Base-by-base conservation (phyloP, 1,139 yeast species). In the Yamadazyma atmosphaerica region DNA sequence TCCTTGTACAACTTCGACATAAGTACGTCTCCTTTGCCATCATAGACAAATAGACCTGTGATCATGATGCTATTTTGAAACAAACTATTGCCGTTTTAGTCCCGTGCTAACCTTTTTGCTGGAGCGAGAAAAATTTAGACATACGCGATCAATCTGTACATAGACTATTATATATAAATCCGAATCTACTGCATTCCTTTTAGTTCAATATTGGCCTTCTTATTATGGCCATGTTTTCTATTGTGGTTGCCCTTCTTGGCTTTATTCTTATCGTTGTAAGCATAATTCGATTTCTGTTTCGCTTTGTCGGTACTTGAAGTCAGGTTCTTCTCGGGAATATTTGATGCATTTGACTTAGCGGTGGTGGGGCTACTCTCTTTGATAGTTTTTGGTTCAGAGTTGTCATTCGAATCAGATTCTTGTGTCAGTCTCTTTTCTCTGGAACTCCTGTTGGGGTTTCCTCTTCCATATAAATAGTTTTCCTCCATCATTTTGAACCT, bases 21-120 rank as follows among this genome's bases (percentile, higher is more conserved):
- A 36, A 92, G 68, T n/a, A 88, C 81, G 56, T 90, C 97, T 8
- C 97, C 98, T 44, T 84, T 80, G 41, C 76, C 73, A 51, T 86
- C 88, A 65, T 77, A 86, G 17, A 92, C 69, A 51, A 90, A 81
- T 16, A 90, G 59, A 0, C 90, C 96, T 33, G 86, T 77, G 45
- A 88, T 83, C 96, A 87, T 87, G 8, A n/a, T 27, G 18, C 12
- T 12, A 25, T 6, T 8, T 25, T 25, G 7, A 12, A 25, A 6
- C n/a, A n/a, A n/a, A n/a, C n/a, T n/a, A n/a, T n/a, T n/a, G n/a
- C n/a, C n/a, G n/a, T n/a, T n/a, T n/a, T n/a, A n/a, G n/a, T n/a
- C n/a, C n/a, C n/a, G n/a, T n/a, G n/a, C n/a, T n/a, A n/a, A n/a
- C n/a, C n/a, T n/a, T n/a, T 19, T 6, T 19, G 22, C 8, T 19